These are phyloP conservation scores for Brachypodium distachyon DNA, from an alignment of 202 grass and related monocot genomes.

Conservation along the genomic window DNA sequence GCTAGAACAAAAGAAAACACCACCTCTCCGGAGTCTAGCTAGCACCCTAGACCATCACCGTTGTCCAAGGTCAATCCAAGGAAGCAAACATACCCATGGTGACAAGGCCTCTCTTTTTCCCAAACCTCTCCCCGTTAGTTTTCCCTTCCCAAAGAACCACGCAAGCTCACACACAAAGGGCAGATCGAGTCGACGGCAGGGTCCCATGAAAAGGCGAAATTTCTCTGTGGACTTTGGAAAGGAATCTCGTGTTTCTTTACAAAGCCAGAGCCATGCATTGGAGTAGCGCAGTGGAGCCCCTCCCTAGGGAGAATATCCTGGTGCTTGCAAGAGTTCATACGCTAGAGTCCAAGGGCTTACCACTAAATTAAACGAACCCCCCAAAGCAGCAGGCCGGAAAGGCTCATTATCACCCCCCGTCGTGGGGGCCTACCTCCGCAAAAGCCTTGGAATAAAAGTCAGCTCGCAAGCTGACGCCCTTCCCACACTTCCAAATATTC, in stretches of 20 bases:
- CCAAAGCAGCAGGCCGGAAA: conserved; percentile 52
- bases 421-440: conserved; percentile 13
- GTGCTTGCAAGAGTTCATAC: conserved; percentile 60
- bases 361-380: conserved; percentile 49
- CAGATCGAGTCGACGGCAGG: neutral
- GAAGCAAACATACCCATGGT: conserved; percentile 90
- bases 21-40: no score
- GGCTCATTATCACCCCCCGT: conserved; percentile 14
- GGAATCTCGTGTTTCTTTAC: conserved; percentile 56
- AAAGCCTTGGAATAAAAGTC: conserved; percentile 75
- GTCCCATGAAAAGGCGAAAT: neutral
- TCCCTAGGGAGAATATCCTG: conserved; percentile 63
- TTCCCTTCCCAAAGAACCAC: conserved; percentile 28
- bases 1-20: neutral
- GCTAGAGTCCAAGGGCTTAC: conserved; percentile 71
- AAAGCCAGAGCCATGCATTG: conserved; percentile 52
- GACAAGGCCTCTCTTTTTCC: conserved; percentile 76
- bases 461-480: conserved; percentile 68
- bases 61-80: conserved; percentile 54
- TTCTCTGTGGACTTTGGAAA: conserved; percentile 49
- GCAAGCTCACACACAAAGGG: neutral
- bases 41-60: neutral
- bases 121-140: conserved; percentile 35
- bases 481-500: conserved; percentile 90
- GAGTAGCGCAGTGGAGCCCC: conserved; percentile 14